Conservation (phyloP, 139 green algal species). For the Chlorella vulgaris region DNA sequence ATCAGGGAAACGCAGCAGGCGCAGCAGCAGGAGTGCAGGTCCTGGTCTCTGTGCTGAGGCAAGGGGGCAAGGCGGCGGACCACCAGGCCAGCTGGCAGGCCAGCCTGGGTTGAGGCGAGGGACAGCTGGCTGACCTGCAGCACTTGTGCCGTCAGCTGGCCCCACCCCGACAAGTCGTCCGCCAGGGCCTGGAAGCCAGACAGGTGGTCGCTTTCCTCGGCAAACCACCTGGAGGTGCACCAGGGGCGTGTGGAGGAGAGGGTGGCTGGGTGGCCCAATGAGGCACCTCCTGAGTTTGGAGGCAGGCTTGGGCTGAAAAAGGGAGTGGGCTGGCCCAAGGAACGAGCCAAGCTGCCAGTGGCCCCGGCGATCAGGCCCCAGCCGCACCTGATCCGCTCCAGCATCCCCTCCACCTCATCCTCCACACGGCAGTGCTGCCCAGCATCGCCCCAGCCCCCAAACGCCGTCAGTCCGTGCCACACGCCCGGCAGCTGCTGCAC, state of each 20-base stretch:
- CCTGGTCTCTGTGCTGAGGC: background rate
- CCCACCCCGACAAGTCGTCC: constrained; percentile 70
- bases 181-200: constrained; percentile 67
- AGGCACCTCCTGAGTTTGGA: too few relatives aligned
- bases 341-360: background rate
- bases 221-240: constrained; percentile 39
- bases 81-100: background rate
- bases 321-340: background rate
- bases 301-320: too few relatives aligned
- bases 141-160: constrained; percentile 40
- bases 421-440: background rate
- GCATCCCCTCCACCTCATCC: constrained; percentile 51
- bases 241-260: too few relatives aligned
- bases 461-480: constrained; percentile 51
- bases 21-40: background rate
- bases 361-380: background rate
- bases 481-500: constrained; percentile 54
- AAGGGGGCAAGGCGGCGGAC: background rate
- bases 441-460: constrained; percentile 50
- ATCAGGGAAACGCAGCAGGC: too few relatives aligned
- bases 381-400: constrained; percentile 52
- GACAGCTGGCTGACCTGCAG: constrained; percentile 42
- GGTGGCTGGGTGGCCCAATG: too few relatives aligned
- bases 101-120: too few relatives aligned
- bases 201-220: constrained; percentile 67